Evolutionary conservation across 352 stramenopile genomes (phyloP).

Genomic region (Globisporangium splendens): DNA sequence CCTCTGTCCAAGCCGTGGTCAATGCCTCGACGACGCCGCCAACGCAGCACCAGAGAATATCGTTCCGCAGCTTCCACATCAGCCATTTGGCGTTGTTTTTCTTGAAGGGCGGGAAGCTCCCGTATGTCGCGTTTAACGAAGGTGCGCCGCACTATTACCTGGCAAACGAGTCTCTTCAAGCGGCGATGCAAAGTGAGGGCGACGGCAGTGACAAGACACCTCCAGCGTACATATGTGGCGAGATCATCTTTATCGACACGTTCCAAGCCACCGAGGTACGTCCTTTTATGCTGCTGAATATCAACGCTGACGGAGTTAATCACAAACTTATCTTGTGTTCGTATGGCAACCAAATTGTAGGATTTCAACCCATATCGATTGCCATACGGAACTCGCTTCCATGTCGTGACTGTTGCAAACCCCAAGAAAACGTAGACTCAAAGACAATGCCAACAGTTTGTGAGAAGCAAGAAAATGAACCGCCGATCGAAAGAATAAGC

Average conservation of each 20-base stretch:
- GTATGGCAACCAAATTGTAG: conserved; percentile 20
- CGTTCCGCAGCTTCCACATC: conserved; percentile 80
- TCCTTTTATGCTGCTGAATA: not conserved
- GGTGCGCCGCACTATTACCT: conserved; percentile 77
- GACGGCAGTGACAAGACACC: conserved; percentile 46
- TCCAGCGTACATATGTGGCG: conserved; percentile 72
- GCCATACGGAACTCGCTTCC: conserved; percentile 68
- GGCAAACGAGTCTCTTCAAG: conserved; percentile 75
- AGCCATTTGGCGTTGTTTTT: conserved; percentile 80
- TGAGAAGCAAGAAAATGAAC: too few relatives aligned
- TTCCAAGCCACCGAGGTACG: conserved; percentile 78
- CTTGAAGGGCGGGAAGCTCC: conserved; percentile 64
- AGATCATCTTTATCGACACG: conserved; percentile 85
- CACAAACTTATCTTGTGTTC: conserved; percentile 4
- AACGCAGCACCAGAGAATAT: conserved; percentile 65
- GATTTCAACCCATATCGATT: conserved; percentile 83
- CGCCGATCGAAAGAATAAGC: too few relatives aligned
- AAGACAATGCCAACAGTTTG: conserved; percentile 6
- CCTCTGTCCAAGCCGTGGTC: conserved; percentile 7
- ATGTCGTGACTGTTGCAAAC: conserved; percentile 78
- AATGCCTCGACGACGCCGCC: conserved; percentile 9
- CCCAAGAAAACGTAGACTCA: conserved; percentile 53
- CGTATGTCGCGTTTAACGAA: conserved; percentile 83
- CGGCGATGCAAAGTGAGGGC: conserved; percentile 41
- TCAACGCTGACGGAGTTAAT: not conserved